Percentiles rank a stretch among this genome's conserved stretches.
phyloP scores from a whole-genome alignment of 2,329 filamentous ascomycete genomes.

The Alternaria tenuissima region DNA sequence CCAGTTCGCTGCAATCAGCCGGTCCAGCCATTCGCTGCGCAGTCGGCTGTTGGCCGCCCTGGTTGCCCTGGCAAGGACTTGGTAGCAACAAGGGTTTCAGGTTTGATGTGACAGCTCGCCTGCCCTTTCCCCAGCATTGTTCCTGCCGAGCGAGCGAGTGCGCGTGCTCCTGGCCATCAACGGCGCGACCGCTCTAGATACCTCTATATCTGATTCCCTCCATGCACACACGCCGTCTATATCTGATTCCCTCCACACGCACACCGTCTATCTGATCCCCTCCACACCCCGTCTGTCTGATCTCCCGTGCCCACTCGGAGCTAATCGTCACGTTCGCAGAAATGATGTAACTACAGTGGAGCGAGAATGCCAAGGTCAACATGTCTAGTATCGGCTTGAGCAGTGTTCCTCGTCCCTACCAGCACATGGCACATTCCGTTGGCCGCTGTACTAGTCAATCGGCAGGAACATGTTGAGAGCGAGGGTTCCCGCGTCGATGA shows the following conservation, averaged over 20 bases:
- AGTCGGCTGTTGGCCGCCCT: neutral
- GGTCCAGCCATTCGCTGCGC: too few species aligned
- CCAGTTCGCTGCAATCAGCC: too few species aligned
- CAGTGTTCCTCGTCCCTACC: neutral
- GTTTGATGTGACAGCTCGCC: constrained; percentile 14
- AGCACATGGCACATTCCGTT: neutral
- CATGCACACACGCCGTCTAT: neutral
- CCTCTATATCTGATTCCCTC: neutral
- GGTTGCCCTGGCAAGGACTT: neutral
- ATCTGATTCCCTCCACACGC: neutral
- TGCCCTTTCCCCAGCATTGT: constrained; percentile 11
- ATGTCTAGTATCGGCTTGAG: neutral
- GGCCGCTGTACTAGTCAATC: neutral
- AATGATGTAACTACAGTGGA: neutral
- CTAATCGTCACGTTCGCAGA: neutral
- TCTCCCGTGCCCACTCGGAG: neutral
- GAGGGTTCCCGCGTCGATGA: neutral
- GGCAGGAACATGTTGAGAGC: neutral
- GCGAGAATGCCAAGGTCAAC: neutral
- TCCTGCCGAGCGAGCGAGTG: neutral
- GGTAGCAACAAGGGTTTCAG: constrained; percentile 16
- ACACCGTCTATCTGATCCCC: too few species aligned
- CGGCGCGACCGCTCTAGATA: neutral
- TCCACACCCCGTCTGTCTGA: neutral
- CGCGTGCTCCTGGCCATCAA: neutral